phyloP scores from a whole-genome alignment of 2,329 filamentous ascomycete species.

The Penicillium sp. region DNA sequence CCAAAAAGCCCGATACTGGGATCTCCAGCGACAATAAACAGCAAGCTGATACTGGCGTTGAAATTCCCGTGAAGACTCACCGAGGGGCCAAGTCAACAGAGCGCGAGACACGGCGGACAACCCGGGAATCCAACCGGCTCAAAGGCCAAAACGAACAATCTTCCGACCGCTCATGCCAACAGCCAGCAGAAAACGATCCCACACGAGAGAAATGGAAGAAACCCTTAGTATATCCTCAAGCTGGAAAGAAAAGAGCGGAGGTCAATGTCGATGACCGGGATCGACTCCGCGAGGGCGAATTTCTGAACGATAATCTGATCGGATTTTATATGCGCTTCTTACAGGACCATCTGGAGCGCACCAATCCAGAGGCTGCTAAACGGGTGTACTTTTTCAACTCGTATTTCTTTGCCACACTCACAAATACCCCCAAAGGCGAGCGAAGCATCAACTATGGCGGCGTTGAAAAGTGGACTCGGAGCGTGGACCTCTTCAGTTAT shows the following conservation, averaged over 20 bases:
- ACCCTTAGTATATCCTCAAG: slow-evolving; percentile 41
- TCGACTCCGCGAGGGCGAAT: slow-evolving; percentile 75
- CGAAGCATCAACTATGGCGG: slow-evolving; percentile 70
- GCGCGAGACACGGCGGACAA: slow-evolving; percentile 28
- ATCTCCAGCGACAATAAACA: background rate
- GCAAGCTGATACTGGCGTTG: slow-evolving; percentile 3
- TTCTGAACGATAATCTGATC: slow-evolving; percentile 87
- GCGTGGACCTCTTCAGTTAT: slow-evolving; percentile 73
- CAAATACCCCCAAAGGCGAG: slow-evolving; percentile 49
- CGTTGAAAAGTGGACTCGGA: slow-evolving; percentile 82
- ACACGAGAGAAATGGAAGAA: slow-evolving; percentile 30
- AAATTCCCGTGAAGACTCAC: slow-evolving; percentile 30
- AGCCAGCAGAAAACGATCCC: slow-evolving; percentile 12
- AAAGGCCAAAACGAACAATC: background rate
- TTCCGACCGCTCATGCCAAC: background rate
- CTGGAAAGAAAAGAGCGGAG: slow-evolving; percentile 45
- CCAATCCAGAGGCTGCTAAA: slow-evolving; percentile 52
- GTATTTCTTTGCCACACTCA: slow-evolving; percentile 80
- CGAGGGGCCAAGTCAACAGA: slow-evolving; percentile 4
- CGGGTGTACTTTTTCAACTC: slow-evolving; percentile 86
- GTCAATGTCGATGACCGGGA: slow-evolving; percentile 49
- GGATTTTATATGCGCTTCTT: slow-evolving; percentile 77
- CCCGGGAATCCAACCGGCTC: slow-evolving; percentile 14
- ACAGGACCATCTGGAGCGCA: slow-evolving; percentile 54
- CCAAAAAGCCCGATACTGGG: too few species aligned